Percentiles rank a stretch among this genome's conserved stretches.
Conservation (phyloP, 2,329 filamentous ascomycete genomes). For the Phyllachora maydis region DNA sequence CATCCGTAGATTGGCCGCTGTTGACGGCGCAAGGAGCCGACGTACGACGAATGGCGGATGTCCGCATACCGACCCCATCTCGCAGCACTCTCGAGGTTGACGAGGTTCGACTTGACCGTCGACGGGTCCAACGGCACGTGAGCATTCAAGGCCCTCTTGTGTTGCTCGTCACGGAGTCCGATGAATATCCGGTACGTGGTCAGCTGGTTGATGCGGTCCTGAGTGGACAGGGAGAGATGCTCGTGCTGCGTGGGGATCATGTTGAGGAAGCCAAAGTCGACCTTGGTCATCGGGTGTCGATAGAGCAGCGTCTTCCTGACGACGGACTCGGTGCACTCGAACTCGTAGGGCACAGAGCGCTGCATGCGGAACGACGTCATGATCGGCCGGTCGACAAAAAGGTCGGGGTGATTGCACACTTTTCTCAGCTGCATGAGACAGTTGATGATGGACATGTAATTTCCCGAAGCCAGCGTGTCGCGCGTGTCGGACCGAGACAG, state of each 20-base stretch:
- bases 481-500: slow-evolving; percentile 78
- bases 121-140: slow-evolving; percentile 38
- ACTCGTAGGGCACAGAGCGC: slow-evolving; percentile 55
- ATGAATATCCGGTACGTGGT: slow-evolving; percentile 51
- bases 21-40: slow-evolving; percentile 65
- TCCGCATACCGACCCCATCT: slow-evolving; percentile 55
- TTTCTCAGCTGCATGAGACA: slow-evolving; percentile 95
- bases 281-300: slow-evolving; percentile 36
- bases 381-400: slow-evolving; percentile 90
- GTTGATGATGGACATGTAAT: slow-evolving; percentile 95
- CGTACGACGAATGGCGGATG: slow-evolving; percentile 59
- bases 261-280: slow-evolving; percentile 61
- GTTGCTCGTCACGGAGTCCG: slow-evolving; percentile 53
- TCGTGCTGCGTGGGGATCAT: slow-evolving; percentile 56
- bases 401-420: slow-evolving; percentile 94
- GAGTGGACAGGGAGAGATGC: slow-evolving; percentile 29
- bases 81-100: slow-evolving; percentile 50
- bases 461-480: slow-evolving; percentile 74
- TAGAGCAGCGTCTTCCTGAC: slow-evolving; percentile 46
- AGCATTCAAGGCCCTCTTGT: slow-evolving; percentile 33
- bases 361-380: slow-evolving; percentile 92
- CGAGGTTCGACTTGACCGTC: slow-evolving; percentile 47
- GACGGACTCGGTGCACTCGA: slow-evolving; percentile 48
- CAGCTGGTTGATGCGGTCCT: slow-evolving; percentile 38
- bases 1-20: slow-evolving; percentile 66